Evolutionary conservation across 352 stramenopile genomes (phyloP), one percentile per base, ranked within the genome.

Genomic region (Phytophthora hybrid): DNA sequence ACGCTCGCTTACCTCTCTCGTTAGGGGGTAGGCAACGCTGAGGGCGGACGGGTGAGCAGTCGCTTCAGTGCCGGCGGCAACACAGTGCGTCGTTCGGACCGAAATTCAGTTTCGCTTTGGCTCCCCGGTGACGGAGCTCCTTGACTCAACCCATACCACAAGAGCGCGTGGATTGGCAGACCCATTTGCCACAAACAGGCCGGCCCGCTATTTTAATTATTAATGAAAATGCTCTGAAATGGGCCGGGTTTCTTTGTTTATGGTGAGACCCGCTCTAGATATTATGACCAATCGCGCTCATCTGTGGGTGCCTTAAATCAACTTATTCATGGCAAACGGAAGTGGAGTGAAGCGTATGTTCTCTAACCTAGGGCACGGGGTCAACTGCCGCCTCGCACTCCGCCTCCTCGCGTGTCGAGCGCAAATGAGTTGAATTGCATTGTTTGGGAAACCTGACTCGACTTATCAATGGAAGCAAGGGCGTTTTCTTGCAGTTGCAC

Each of bases 91-190:
- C 66, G 49, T 74, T 70, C 69, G 47, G 55, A 55, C 44, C 59
- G 53, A 80, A 80, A 76, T 75, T 71, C 60, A 75, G 70, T 76
- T 72, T 79, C 68, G 55, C 63, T 66, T 64, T 69, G 53, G 57
- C 53, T 70, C 37, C 44, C 44, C 44, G 5, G 44, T 51, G 44
- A 51, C 44, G 44, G 44, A 51, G 44, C 44, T 21, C 57, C 51
- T n/a, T 58, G 41, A 58, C 62, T 76, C 73, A 76, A 73, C 68
- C 63, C 63, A 74, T 57, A 6, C 44, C 44, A 51, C 7, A 51
- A 51, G 44, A 21, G 16, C 6, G 44, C 44, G 4, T 16, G 44
- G 44, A 51, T 51, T 51, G 44, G 44, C 44, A 10, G 16, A 19
- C 44, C 44, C 44, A 16, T 51, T 51, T 51, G 0, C 44, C 44